Evolutionary conservation across 495 filamentous ascomycete genomes (phyloP).

Genomic region (Annulohypoxylon maeteangense): DNA sequence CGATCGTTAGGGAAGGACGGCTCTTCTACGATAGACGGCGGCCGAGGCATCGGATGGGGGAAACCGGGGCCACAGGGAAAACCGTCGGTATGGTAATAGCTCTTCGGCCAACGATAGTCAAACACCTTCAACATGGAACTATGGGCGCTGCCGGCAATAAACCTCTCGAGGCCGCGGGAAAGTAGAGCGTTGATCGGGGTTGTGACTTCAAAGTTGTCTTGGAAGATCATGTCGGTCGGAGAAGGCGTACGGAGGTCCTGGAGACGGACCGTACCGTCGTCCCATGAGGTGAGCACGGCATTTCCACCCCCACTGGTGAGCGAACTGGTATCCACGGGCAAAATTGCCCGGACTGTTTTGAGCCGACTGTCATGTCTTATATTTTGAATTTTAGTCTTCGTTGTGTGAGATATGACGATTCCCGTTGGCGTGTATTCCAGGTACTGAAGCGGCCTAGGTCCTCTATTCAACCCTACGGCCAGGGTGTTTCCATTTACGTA

Average conservation of each 20-base stretch:
- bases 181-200: constrained; percentile 54
- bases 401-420: constrained; percentile 43
- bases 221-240: constrained; percentile 51
- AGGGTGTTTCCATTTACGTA: constrained; percentile 53
- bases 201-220: constrained; percentile 57
- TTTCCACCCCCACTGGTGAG: constrained; percentile 45
- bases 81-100: constrained; percentile 56
- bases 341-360: constrained; percentile 49
- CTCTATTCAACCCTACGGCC: constrained; percentile 51
- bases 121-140: constrained; percentile 56
- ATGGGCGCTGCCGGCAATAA: constrained; percentile 53
- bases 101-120: constrained; percentile 59
- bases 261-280: constrained; percentile 58
- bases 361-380: not conserved
- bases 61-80: constrained; percentile 48
- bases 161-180: constrained; percentile 55
- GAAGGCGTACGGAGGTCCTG: constrained; percentile 57
- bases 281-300: constrained; percentile 59
- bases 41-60: constrained; percentile 51
- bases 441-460: constrained; percentile 52
- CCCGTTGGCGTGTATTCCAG: constrained; percentile 53
- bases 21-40: constrained; percentile 34
- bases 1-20: constrained; percentile 24
- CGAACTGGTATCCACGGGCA: constrained; percentile 49
- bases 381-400: constrained; percentile 20